Percentiles rank a stretch among this genome's conserved stretches.
These are phyloP conservation scores for Juncus effusus DNA, from an alignment of 176 grass and related monocot genomes.

Conservation along the genomic window DNA sequence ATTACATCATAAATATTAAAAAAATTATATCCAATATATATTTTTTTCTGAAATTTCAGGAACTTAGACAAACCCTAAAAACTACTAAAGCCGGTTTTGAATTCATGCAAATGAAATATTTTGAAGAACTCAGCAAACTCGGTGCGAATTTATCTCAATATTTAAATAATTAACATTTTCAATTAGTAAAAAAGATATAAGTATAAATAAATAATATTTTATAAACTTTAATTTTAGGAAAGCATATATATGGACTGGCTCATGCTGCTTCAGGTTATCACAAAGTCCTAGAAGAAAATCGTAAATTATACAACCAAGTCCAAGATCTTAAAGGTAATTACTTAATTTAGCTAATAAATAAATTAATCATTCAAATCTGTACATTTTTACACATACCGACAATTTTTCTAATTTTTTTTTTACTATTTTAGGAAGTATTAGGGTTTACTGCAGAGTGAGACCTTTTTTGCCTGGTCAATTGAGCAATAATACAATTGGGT, in stretches of 20 bases:
- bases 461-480: conserved; percentile 89
- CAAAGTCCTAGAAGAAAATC: conserved; percentile 98
- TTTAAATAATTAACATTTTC: not conserved
- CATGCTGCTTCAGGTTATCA: conserved; percentile 88
- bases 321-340: conserved; percentile 95
- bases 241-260: conserved; percentile 71
- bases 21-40: too few relatives aligned
- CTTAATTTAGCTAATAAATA: conserved; percentile 6
- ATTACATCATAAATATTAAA: conserved; percentile 7
- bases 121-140: conserved; percentile 65
- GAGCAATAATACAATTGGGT: conserved; percentile 64
- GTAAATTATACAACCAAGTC: conserved; percentile 94
- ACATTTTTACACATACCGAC: not conserved
- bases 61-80: conserved; percentile 64
- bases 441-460: conserved; percentile 92
- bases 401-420: conserved; percentile 30
- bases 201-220: not conserved
- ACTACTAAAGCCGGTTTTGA: conserved; percentile 75
- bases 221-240: conserved; percentile 41
- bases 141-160: conserved; percentile 41
- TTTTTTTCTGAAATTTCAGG: conserved; percentile 37
- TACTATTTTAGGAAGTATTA: conserved; percentile 72
- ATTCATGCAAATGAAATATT: conserved; percentile 84
- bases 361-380: not conserved
- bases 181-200: not conserved